phyloP scores from a whole-genome alignment of 1,284 basidiomycete species.

The Takashimella koratensis region DNA sequence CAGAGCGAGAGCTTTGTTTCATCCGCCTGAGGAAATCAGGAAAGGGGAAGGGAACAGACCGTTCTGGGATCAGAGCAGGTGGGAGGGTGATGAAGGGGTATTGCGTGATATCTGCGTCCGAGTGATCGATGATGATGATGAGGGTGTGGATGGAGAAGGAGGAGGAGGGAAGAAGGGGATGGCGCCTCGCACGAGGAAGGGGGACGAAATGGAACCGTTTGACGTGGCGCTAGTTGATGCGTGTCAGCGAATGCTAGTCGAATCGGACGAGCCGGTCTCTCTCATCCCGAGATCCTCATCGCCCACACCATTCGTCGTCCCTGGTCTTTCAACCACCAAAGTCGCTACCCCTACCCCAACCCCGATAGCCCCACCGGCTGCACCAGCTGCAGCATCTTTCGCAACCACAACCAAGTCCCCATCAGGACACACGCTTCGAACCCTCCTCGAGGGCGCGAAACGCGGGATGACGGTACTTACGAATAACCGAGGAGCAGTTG shows the following conservation, averaged over 20 bases:
- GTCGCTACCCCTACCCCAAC: too few relatives aligned
- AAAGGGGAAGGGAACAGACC: constrained; percentile 31
- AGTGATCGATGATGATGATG: constrained; percentile 19
- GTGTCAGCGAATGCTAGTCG: constrained; percentile 9
- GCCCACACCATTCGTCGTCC: too few relatives aligned
- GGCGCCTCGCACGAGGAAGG: not conserved
- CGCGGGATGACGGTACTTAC: constrained; percentile 39
- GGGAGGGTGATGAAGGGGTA: constrained; percentile 26
- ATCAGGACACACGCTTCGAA: constrained; percentile 37
- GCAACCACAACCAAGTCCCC: constrained; percentile 22
- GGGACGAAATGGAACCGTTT: constrained; percentile 3
- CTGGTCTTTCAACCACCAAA: too few relatives aligned
- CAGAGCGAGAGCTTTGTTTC: constrained; percentile 32
- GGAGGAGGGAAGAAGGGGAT: not conserved
- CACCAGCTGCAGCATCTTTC: constrained; percentile 4
- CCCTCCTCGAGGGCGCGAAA: constrained; percentile 24
- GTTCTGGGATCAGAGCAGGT: constrained; percentile 38
- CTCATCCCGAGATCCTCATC: too few relatives aligned
- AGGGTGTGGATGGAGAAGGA: not conserved
- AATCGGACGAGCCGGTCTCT: not conserved
- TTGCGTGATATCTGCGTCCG: constrained; percentile 23
- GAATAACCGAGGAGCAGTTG: constrained; percentile 43
- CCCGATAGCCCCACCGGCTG: not conserved
- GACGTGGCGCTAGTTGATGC: constrained; percentile 10
- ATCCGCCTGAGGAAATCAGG: not conserved